A percentile compares a stretch with the other conserved stretches of the same genome.
phyloP scores from a whole-genome alignment of 2,329 filamentous ascomycete genomes.

The Monilinia fructigena region DNA sequence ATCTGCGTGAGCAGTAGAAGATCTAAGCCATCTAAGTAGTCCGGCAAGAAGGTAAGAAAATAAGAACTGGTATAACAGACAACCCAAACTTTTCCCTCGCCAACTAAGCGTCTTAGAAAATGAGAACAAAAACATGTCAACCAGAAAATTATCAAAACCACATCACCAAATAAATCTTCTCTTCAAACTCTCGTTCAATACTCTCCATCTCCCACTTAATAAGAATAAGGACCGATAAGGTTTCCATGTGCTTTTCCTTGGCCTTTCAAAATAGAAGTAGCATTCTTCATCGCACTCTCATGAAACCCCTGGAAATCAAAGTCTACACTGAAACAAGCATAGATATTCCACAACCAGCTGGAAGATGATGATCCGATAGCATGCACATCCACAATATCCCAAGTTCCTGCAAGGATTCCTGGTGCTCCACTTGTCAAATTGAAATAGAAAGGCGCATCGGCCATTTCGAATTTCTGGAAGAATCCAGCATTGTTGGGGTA shows the following conservation, averaged over 20 bases:
- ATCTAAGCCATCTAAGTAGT: neutral
- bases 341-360: constrained; percentile 19
- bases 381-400: constrained; percentile 13
- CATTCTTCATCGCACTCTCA: constrained; percentile 17
- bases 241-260: neutral
- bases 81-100: neutral
- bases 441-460: neutral
- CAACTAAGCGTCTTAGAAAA: neutral
- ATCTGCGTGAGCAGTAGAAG: neutral
- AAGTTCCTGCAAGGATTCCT: neutral
- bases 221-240: neutral
- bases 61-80: constrained; percentile 2
- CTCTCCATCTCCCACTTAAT: neutral
- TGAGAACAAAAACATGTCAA: neutral
- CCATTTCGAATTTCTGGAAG: constrained; percentile 12
- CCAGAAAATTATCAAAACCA: neutral
- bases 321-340: constrained; percentile 13
- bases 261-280: neutral
- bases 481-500: neutral
- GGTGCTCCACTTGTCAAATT: neutral
- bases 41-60: neutral
- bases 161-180: neutral
- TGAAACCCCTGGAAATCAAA: constrained; percentile 12
- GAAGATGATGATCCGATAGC: neutral
- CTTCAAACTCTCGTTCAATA: neutral